Percentiles rank a stretch among this genome's conserved stretches.
These are phyloP conservation scores for Penicillium angulare DNA, from an alignment of 495 filamentous ascomycete species.

Conservation along the genomic window DNA sequence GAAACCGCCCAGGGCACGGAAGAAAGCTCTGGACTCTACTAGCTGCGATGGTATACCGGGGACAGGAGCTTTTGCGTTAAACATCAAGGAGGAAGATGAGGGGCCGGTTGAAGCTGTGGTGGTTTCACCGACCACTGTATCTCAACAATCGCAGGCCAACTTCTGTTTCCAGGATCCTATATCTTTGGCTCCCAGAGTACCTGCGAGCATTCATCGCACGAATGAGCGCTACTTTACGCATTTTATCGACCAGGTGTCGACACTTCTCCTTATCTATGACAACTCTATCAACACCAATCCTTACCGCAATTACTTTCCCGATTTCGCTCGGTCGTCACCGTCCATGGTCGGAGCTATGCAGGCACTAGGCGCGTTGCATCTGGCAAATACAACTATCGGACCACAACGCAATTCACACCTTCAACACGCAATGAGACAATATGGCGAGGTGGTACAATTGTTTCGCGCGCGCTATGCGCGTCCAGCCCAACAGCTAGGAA, in stretches of 20 bases:
- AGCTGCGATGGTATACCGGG: constrained; percentile 9
- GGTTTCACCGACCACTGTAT: constrained; percentile 21
- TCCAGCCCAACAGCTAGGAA: constrained; percentile 23
- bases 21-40: constrained; percentile 17
- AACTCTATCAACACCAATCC: constrained; percentile 36
- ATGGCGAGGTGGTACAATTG: constrained; percentile 38
- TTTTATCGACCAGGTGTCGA: constrained; percentile 39
- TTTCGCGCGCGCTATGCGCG: constrained; percentile 33
- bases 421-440: constrained; percentile 43
- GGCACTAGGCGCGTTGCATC: constrained; percentile 41
- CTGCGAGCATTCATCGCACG: constrained; percentile 24
- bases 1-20: constrained; percentile 18
- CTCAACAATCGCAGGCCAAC: constrained; percentile 4
- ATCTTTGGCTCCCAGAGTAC: constrained; percentile 17
- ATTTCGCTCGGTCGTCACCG: constrained; percentile 34
- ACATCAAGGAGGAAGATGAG: constrained; percentile 3
- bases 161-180: constrained; percentile 28
- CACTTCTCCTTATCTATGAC: constrained; percentile 40
- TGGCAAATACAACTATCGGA: constrained; percentile 39
- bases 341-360: constrained; percentile 44
- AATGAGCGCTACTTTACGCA: constrained; percentile 39
- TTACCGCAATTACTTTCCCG: constrained; percentile 36
- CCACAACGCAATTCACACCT: constrained; percentile 36
- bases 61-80: constrained; percentile 10
- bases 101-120: constrained; percentile 14